phyloP scores from a whole-genome alignment of 2,329 filamentous ascomycete species.

The Lachnellula cervina region DNA sequence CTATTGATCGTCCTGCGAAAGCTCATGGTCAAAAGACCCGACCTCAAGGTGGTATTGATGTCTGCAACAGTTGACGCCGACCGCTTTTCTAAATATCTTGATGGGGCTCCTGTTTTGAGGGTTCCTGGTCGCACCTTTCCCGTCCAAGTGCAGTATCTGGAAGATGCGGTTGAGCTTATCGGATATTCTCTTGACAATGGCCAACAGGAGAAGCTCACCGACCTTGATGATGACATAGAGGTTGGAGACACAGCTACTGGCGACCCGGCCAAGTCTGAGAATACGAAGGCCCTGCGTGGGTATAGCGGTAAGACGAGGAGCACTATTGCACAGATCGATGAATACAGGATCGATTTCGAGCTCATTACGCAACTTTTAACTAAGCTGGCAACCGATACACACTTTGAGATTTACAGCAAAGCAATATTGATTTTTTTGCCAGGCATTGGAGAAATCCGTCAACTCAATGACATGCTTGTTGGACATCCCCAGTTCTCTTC shows the following conservation, averaged over 20 bases:
- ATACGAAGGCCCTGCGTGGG: constrained; percentile 59
- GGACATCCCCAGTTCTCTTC: constrained; percentile 70
- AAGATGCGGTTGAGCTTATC: constrained; percentile 87
- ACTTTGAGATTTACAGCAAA: constrained; percentile 70
- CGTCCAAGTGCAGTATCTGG: constrained; percentile 79
- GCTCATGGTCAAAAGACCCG: constrained; percentile 66
- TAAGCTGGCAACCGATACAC: constrained; percentile 65
- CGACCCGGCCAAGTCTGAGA: constrained; percentile 43
- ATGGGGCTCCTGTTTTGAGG: constrained; percentile 77
- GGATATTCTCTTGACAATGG: constrained; percentile 59
- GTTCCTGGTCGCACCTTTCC: constrained; percentile 93
- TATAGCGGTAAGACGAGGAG: constrained; percentile 75
- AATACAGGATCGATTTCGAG: constrained; percentile 87
- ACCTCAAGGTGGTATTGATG: constrained; percentile 93
- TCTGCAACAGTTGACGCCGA: constrained; percentile 94
- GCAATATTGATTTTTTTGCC: constrained; percentile 93
- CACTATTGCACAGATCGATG: constrained; percentile 73
- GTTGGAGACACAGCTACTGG: constrained; percentile 46
- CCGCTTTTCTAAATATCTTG: constrained; percentile 83
- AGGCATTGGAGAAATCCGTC: constrained; percentile 87
- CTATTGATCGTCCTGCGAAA: constrained; percentile 86
- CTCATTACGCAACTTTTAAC: constrained; percentile 76
- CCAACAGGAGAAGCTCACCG: constrained; percentile 44
- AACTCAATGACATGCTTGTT: constrained; percentile 78
- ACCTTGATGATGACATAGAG: constrained; percentile 57